Base-by-base conservation (phyloP, 768 basidiomycete species). In the Dioszegia aurantiaca region DNA sequence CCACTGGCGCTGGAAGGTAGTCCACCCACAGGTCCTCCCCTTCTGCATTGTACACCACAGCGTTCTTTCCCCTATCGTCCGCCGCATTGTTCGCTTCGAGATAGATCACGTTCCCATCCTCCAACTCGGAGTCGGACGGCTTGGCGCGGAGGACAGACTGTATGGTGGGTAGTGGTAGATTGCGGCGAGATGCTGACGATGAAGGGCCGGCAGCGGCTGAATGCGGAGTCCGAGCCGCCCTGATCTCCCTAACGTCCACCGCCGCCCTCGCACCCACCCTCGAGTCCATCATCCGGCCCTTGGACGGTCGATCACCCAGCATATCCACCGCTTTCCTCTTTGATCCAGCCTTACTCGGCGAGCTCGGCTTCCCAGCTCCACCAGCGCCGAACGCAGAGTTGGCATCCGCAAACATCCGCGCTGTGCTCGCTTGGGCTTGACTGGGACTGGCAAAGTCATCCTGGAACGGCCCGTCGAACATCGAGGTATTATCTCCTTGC, bases 51-150 rank as follows among this genome's bases (percentile, higher is more conserved):
- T 82, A 54, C n/a, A 82, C 77, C 16, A 97, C 81, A 67, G 91
- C 90, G 17, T 62, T 80, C 81, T 49, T 66, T 84, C 86, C 82
- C 48, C 80, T 45, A 0, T 61, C 82, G 40, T 82, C 81, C 59
- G 86, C 87, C 6, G 85, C 81, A 79, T 99, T 97, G 48, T 83
- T 80, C 2, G 80, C 89, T 74, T 97, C 91, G 37, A 95, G 77
- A 8, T 85, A 67, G 55, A 87, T 84, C 2, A 37, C 26, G 9
- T 3, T 31, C 17, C 58, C 62, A 31, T 47, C 53, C 3, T 85
- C 85, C 27, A 80, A 81, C 4, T 45, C 49, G 1, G 14, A 33
- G 8, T 84, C 85, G 10, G 88, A 86, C n/a, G 87, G 80, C 21
- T 80, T 81, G 2, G 80, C 79, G 45, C 79, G 82, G 36, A 89